These are phyloP conservation scores for Dacryopinax spathularia DNA, from an alignment of 768 basidiomycete species.

Conservation along the genomic window DNA sequence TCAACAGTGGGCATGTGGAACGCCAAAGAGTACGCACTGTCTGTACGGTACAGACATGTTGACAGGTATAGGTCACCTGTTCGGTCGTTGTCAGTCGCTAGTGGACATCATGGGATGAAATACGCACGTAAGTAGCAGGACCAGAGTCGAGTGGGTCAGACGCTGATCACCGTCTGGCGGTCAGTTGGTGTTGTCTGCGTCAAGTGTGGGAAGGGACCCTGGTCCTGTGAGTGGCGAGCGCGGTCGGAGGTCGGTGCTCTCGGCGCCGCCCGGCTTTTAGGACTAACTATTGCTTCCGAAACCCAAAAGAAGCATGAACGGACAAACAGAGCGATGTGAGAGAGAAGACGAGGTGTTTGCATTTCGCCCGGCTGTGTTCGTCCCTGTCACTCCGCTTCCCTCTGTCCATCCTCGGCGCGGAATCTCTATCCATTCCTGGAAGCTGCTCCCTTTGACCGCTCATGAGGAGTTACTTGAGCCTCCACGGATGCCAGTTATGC, in stretches of 20 bases:
- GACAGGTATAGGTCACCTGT: background rate
- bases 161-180: too few species aligned
- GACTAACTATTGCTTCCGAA: background rate
- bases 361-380: too few species aligned
- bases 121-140: background rate
- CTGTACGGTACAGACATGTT: conserved; percentile 48
- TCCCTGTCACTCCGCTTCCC: conserved; percentile 1
- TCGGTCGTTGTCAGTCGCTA: background rate
- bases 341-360: too few species aligned
- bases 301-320: background rate
- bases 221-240: background rate
- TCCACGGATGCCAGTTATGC: background rate
- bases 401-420: background rate
- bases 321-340: too few species aligned
- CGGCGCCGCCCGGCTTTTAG: background rate
- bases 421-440: background rate
- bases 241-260: background rate
- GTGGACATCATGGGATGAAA: background rate
- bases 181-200: too few species aligned
- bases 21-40: conserved; percentile 35
- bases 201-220: background rate
- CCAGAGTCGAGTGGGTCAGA: background rate
- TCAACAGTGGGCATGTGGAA: background rate
- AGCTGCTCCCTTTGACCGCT: background rate
- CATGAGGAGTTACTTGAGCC: background rate